phyloP scores from a whole-genome alignment of 1,284 basidiomycete species.

The Cutaneotrichosporon sp. region DNA sequence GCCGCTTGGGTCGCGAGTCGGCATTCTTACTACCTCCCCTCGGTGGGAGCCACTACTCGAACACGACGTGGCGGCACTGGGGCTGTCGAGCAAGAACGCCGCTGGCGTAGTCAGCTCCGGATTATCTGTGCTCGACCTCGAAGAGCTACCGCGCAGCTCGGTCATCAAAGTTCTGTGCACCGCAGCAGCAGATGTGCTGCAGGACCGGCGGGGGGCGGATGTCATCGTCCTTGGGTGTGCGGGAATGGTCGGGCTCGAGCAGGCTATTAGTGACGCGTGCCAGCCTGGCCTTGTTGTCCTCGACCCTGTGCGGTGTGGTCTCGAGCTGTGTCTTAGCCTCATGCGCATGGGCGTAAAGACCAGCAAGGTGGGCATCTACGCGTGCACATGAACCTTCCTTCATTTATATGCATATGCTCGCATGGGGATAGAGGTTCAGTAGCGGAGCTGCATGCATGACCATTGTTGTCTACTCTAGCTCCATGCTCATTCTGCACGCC shows the following conservation, averaged over 20 bases:
- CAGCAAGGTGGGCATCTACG: conserved; percentile 31
- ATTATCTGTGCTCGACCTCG: conserved; percentile 51
- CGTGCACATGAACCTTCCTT: not conserved
- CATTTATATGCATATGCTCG: no score
- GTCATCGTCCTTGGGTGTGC: conserved; percentile 54
- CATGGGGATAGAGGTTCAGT: no score
- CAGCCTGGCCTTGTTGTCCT: conserved; percentile 46
- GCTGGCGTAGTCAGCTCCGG: conserved; percentile 53
- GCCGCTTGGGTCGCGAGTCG: conserved; percentile 46
- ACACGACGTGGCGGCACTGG: conserved; percentile 42
- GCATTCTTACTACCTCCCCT: conserved; percentile 54
- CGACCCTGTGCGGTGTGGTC: conserved; percentile 50
- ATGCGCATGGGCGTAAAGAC: conserved; percentile 27
- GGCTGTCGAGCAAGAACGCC: conserved; percentile 35
- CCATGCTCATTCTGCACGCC: not conserved
- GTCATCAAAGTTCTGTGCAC: conserved; percentile 48
- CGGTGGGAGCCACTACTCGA: conserved; percentile 52
- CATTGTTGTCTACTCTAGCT: no score
- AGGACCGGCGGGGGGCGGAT: conserved; percentile 42
- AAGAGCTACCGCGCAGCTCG: conserved; percentile 42
- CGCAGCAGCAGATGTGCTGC: conserved; percentile 31
- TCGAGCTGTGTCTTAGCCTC: conserved; percentile 32
- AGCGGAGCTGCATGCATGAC: no score
- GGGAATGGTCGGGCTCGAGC: conserved; percentile 54
- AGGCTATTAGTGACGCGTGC: conserved; percentile 41